Evolutionary conservation across 257 asterid genomes (phyloP), one percentile per base, ranked within the genome.

Genomic region (Penstemon davidsonii): DNA sequence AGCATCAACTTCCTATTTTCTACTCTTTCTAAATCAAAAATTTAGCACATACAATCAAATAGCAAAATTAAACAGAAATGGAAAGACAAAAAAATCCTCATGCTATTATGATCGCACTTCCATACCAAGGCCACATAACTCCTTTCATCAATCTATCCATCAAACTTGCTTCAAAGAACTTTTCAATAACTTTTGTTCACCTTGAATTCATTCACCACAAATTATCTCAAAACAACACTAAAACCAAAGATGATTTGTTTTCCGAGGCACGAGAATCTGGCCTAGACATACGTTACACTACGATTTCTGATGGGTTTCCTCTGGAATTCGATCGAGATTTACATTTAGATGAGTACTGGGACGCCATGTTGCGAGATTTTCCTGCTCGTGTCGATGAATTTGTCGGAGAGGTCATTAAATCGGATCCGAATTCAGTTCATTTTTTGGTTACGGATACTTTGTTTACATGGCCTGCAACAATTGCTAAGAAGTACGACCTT

Each of bases 41-140:
- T 40, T 25, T 25, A 25, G 33, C 33, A 0, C 33, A 37, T 15
- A 36, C 37, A 56, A 8, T 25, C n/a, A 7, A 41, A 13, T 13
- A 18, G 0, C 7, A 33, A 10, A 62, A 25, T 25, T 25, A 25
- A 44, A 12, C 8, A 39, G 11, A n/a, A 60, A 60, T 62, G 67
- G 67, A 18, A n/a, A 9, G 11, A 3, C 51, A 45, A 51, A 64
- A 65, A 62, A 75, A 70, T 49, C 75, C 81, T 3, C 88, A 80
- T 15, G 95, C 82, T 7, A 83, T 88, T 5, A 82, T 88, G 90
- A 77, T 85, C 3, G 78, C 88, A 7, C 65, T 80, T 44, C 93
- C 92, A 9, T 82, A 75, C 60, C 96, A 88, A 66, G 96, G 96
- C 45, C 96, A 86, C 51, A 79, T 88, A 57, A 88, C 67, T 46